These are phyloP conservation scores for Aspergillus amoenus DNA, from an alignment of 2,329 filamentous ascomycete species.

Conservation along the genomic window DNA sequence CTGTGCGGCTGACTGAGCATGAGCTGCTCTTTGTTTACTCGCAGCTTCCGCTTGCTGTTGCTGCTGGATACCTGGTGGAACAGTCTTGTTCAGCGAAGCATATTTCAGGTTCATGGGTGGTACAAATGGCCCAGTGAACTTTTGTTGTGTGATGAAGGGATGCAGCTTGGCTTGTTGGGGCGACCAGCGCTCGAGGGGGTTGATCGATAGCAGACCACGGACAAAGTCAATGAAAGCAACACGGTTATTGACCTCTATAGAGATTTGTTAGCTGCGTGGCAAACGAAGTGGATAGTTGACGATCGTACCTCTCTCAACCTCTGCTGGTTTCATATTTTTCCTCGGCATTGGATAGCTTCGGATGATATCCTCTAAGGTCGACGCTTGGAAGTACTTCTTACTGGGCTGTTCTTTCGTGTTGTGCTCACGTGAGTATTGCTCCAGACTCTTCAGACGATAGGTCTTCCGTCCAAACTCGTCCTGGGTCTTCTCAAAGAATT, in stretches of 20 bases:
- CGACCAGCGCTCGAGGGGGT: constrained; percentile 94
- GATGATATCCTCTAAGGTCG: constrained; percentile 92
- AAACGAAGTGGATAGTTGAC: background rate
- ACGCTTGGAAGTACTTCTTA: constrained; percentile 99
- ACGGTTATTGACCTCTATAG: constrained; percentile 93
- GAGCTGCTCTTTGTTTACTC: constrained; percentile 81
- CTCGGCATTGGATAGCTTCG: constrained; percentile 96
- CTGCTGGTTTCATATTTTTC: constrained; percentile 98
- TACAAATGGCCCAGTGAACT: constrained; percentile 93
- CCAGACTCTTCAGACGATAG: constrained; percentile 94
- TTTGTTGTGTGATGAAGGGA: constrained; percentile 97
- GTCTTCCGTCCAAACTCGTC: constrained; percentile 92
- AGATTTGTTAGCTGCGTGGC: constrained; percentile 18
- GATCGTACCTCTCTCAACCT: constrained; percentile 85
- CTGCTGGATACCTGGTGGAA: constrained; percentile 89
- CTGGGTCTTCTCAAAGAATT: constrained; percentile 91
- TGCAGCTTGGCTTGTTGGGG: constrained; percentile 96
- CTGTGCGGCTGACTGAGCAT: constrained; percentile 67
- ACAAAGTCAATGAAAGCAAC: constrained; percentile 98
- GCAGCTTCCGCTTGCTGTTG: constrained; percentile 93
- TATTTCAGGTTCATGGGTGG: constrained; percentile 96
- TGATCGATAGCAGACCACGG: constrained; percentile 86
- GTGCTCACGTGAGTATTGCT: constrained; percentile 94
- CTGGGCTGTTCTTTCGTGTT: constrained; percentile 97
- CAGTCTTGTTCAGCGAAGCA: constrained; percentile 78